Base-by-base conservation (phyloP, 768 basidiomycete genomes). In the Lactifluus rugatus region DNA sequence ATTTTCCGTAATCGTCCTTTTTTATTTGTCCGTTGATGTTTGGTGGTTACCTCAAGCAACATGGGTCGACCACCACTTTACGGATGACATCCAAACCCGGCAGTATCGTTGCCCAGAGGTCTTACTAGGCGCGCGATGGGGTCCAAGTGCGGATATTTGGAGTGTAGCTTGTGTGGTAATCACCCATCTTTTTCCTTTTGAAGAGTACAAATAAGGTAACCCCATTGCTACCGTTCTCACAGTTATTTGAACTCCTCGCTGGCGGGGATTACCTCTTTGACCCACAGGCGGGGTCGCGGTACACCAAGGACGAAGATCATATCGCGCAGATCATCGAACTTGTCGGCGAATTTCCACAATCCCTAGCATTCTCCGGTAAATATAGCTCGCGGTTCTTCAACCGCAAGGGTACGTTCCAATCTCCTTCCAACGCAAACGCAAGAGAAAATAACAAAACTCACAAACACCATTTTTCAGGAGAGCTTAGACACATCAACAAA, bases 211-310 rank as follows among this genome's bases (percentile, higher is more conserved):
- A 26, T 39, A 39, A 41, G 41, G 57, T 56, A 21, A 16, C 28
- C 19, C 19, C 9, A 17, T 41, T 10, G 9, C 26, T 39, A 8
- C 14, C 19, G 3, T 31, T 5, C 41, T 28, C 13, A n/a, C 47
- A 93, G 92, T 80, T 93, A 41, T 99, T 99, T 69, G 95, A 98
- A 69, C 81, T 98, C 42, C 82, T 98, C 62, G 92, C 89, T 0
- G 95, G 95, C 19, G 95, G 96, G 21, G 95, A 98, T 70, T 99
- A 98, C 72, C 81, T 99, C 37, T 99, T 99, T 69, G 96, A 98
- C 69, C 95, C 95, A 0, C 93, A 93, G 21, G 89, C 90, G 1
- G 95, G 95, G 2, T 85, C 90, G 48, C 84, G 93, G 42, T 97
- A 96, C 69, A 90, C 86, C 74, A 98, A 98, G 71, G 92, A 95